Conservation (phyloP, 306 rosid genomes). For the Trifolium subterraneum region DNA sequence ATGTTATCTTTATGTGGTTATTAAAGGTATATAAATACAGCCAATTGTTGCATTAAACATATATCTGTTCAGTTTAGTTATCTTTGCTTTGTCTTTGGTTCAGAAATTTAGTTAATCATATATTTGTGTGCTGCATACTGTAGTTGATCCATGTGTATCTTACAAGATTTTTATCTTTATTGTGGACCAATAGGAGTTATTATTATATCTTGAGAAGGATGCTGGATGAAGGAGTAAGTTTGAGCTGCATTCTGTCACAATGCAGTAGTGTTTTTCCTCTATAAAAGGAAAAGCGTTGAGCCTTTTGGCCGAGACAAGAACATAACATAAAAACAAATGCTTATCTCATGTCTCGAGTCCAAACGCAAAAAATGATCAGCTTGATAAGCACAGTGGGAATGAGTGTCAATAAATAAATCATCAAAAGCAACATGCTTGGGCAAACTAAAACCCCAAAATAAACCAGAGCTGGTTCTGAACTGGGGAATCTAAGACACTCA, state of each 20-base stretch:
- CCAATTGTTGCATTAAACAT: neutral
- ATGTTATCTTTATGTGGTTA: neutral
- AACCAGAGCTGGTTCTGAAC: neutral
- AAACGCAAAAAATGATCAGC: neutral
- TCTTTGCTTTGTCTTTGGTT: constrained; percentile 1
- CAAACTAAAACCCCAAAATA: neutral
- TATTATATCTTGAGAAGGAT: neutral
- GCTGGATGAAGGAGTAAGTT: neutral
- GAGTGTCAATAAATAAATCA: neutral
- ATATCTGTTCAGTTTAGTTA: neutral
- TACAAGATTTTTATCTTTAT: neutral
- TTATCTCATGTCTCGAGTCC: neutral
- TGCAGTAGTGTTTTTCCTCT: neutral
- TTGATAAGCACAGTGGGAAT: too few relatives aligned
- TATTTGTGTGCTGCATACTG: neutral
- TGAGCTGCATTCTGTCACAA: neutral
- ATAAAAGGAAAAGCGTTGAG: neutral
- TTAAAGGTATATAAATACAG: neutral
- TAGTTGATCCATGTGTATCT: neutral
- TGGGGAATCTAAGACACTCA: neutral
- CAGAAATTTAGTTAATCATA: neutral
- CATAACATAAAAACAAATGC: neutral
- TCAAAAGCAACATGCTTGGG: neutral
- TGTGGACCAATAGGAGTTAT: constrained; percentile 6
- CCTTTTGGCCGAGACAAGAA: neutral